Base-by-base conservation (phyloP, 1,284 basidiomycete species). In the Malassezia vespertilionis region DNA sequence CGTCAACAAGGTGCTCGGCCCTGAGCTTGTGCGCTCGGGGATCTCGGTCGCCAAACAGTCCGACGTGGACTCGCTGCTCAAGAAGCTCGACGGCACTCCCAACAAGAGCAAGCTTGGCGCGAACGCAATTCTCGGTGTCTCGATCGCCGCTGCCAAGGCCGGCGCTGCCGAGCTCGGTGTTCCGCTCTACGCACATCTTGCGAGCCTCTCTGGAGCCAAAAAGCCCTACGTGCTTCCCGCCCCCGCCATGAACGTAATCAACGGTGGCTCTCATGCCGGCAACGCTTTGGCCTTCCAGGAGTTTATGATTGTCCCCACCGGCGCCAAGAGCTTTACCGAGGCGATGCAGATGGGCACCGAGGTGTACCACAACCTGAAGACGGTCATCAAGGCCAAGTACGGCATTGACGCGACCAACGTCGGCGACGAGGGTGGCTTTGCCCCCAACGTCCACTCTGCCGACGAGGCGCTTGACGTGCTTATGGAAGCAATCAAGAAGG, bases 61-160 rank as follows among this genome's bases (percentile, higher is more conserved):
- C 76, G 87, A 91, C 65, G 81, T 99, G 66, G 93, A 99, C 72
- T 86, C 95, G 75, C 85, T 97, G 77, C 79, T 99, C 72, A 91
- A 96, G 81, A 91, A 96, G 78, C 81, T 89, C 69, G 91, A 97
- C 72, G 89, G 88, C 52, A 89, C 89, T 51, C 77, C 86, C 61
- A 99, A 99, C 84, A 99, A 99, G 81, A 88, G 88, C 74, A 95
- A 93, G 76, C 83, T 96, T 70, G 93, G 93, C 67, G 93, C 93
- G 56, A 99, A 99, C 75, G 93, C 93, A 71, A 95, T 97, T 74
- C 86, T 99, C 54, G 93, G 89, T 76, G 87, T 99, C 66, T 93
- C 87, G 57, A 96, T 96, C 74, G 93, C 91, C 40, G 86, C 85
- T 51, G 81, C 86, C 48, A 83, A 88, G 76, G 93, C 93, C 58